Evolutionary conservation across 768 basidiomycete genomes (phyloP), one percentile per base, ranked within the genome.

Genomic region (Suillus lakei): DNA sequence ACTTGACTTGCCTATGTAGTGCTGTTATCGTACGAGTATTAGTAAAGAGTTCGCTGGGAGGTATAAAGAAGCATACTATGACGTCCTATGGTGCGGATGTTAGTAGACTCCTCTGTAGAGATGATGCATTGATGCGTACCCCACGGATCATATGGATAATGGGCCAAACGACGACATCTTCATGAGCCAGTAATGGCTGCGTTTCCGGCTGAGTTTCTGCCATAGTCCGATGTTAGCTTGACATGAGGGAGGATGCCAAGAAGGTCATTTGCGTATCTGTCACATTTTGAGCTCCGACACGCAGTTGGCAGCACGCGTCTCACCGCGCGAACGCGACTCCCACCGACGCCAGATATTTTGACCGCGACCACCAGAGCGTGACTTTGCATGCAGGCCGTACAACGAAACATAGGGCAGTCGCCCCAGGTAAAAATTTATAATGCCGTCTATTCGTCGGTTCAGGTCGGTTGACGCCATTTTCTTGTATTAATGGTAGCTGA

Each of bases 371-470:
- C 43, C 48, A 51, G 61, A 51, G 28, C 61, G 59, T 60, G 61
- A 61, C 66, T 64, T 67, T 66, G 50, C 30, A 77, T 77, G 75
- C 76, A 78, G 70, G 68, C 73, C 46, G 63, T 71, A 62, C 65
- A 68, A 41, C 63, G 73, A 58, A 69, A 70, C 6, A 38, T 79
- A n/a, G 76, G 74, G 46, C 87, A 75, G 69, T 78, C 78, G 30
- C 85, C 87, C 41, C 79, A 81, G 53, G 89, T 93, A 64, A 93
- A 93, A 81, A 94, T 95, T 69, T 95, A 95, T 81, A 95, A 95
- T 87, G 93, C 93, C 7, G 93, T 95, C 56, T 95, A 95, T 73
- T 93, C 92, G 23, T 93, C 92, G 10, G 93, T 95, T 10, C 92
- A 94, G 90, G 92, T 84, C 82, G 65, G 72, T 62, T 41, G 10